These are phyloP conservation scores for Aschersonia sp. DNA, from an alignment of 2,329 filamentous ascomycete species.

Conservation along the genomic window DNA sequence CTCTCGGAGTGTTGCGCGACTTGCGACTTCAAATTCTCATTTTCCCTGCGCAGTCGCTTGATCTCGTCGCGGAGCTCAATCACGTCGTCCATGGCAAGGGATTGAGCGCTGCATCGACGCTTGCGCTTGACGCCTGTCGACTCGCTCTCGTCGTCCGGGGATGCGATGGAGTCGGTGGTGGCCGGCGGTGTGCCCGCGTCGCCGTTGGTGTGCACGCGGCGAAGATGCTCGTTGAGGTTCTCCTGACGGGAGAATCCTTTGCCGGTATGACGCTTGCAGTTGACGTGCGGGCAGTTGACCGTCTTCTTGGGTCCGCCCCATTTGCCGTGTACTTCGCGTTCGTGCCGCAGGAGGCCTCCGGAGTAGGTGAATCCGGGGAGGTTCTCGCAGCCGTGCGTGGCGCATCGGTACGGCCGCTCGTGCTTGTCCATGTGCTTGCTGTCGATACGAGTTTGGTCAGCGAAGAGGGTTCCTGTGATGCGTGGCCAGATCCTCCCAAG, in stretches of 20 bases:
- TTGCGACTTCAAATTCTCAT: constrained; percentile 40
- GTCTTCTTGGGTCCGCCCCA: constrained; percentile 80
- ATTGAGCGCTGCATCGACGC: constrained; percentile 17
- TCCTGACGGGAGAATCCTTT: constrained; percentile 88
- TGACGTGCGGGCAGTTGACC: constrained; percentile 70
- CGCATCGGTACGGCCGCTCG: constrained; percentile 82
- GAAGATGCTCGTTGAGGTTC: constrained; percentile 85
- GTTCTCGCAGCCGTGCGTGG: constrained; percentile 72
- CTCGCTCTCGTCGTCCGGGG: constrained; percentile 33
- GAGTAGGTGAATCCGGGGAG: constrained; percentile 91
- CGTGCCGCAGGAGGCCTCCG: constrained; percentile 75
- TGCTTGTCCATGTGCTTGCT: constrained; percentile 99
- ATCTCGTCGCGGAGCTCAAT: constrained; percentile 46
- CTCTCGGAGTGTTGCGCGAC: constrained; percentile 33
- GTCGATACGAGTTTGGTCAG: not conserved
- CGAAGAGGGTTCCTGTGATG: too few relatives aligned
- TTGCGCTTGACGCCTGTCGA: constrained; percentile 33
- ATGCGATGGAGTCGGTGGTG: constrained; percentile 16
- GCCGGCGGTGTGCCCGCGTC: not conserved
- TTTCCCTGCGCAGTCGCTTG: constrained; percentile 52
- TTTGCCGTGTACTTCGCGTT: constrained; percentile 86
- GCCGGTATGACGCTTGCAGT: constrained; percentile 80
- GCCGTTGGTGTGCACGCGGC: constrained; percentile 62
- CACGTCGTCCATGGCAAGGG: too few relatives aligned
- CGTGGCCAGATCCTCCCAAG: not conserved